phyloP scores from a whole-genome alignment of 495 filamentous ascomycete species.

The Aspergillus steynii region DNA sequence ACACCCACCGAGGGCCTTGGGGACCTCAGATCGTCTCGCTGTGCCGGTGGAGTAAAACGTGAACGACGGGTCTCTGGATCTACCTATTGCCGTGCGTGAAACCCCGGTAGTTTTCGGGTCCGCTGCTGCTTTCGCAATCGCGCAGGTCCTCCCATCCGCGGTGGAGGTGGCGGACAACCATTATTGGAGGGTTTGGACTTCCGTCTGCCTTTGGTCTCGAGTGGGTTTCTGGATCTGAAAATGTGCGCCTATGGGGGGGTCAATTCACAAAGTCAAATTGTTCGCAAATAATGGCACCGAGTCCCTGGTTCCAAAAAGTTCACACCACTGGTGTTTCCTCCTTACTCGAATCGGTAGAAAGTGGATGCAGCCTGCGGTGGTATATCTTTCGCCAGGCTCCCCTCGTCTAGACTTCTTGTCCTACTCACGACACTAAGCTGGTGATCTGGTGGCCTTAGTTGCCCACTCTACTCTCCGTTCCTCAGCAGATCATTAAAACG shows the following conservation, averaged over 20 bases:
- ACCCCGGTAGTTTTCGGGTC: conserved; percentile 22
- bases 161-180: conserved; percentile 11
- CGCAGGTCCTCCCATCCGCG: conserved; percentile 1
- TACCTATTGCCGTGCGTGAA: conserved; percentile 23
- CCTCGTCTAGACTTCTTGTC: conserved; percentile 5
- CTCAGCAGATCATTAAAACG: not conserved
- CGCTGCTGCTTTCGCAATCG: conserved; percentile 25
- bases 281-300: conserved; percentile 3
- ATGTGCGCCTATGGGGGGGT: not conserved
- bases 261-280: not conserved
- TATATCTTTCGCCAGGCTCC: conserved; percentile 13
- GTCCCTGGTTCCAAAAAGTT: conserved; percentile 10
- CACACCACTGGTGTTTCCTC: not conserved
- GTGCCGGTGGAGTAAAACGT: conserved; percentile 27
- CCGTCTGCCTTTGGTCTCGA: conserved; percentile 5
- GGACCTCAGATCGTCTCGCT: conserved; percentile 20
- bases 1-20: not conserved
- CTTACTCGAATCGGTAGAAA: not conserved
- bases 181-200: conserved; percentile 12
- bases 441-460: not conserved
- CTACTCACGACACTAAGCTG: not conserved
- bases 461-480: not conserved
- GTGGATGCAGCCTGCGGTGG: not conserved
- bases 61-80: conserved; percentile 32
- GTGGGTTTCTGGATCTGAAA: not conserved